A percentile compares a stretch with the other conserved stretches of the same genome.
Evolutionary conservation across 2,329 filamentous ascomycete species (phyloP).

Genomic region (Colletotrichum orchidophilum): DNA sequence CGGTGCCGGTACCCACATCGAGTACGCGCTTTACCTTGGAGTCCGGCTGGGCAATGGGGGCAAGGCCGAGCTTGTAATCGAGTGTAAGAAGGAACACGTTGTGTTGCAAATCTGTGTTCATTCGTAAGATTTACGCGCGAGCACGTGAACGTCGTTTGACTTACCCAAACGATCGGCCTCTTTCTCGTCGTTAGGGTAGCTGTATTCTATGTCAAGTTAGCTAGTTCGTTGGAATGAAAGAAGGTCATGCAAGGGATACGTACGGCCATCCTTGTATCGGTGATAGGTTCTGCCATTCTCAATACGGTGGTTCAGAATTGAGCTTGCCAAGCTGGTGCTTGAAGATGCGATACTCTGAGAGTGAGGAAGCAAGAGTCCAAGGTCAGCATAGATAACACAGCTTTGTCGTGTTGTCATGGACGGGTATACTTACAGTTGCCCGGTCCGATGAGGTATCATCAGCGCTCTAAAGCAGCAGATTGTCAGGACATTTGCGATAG

Average conservation of each 20-base stretch:
- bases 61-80: slow-evolving; percentile 41
- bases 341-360: neutral
- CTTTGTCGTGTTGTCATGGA: neutral
- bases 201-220: slow-evolving; percentile 35
- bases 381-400: neutral
- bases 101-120: slow-evolving; percentile 45
- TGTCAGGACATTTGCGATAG: neutral
- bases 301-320: neutral
- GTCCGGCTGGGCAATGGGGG: slow-evolving; percentile 35
- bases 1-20: slow-evolving; percentile 20
- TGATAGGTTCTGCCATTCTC: slow-evolving; percentile 30
- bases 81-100: slow-evolving; percentile 44
- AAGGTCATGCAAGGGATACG: neutral
- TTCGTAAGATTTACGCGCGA: neutral
- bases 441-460: neutral
- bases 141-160: neutral
- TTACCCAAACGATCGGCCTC: slow-evolving; percentile 40
- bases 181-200: slow-evolving; percentile 39
- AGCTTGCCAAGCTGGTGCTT: neutral
- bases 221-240: neutral
- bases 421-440: neutral
- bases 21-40: slow-evolving; percentile 36
- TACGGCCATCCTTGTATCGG: slow-evolving; percentile 38
- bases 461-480: neutral
- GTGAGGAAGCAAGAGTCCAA: neutral